Base-by-base conservation (phyloP, 257 asterid genomes). In the Haberlea rhodopensis region DNA sequence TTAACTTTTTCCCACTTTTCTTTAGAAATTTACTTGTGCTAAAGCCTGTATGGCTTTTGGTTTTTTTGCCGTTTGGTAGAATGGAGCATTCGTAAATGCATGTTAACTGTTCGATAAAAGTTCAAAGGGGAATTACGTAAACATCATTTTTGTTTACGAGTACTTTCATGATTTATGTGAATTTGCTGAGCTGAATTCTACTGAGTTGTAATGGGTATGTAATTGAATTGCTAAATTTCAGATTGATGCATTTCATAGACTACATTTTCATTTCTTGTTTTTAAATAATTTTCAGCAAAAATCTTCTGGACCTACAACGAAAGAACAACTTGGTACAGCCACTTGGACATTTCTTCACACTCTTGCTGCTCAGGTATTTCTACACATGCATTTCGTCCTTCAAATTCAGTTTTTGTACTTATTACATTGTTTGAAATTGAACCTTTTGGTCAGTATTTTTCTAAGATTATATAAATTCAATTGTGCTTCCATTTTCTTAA, bases 271-370 rank as follows among this genome's bases (percentile, higher is more conserved):
- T 1, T n/a, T 45, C 53, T 5, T 67, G 62, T 31, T 62, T 32
- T 53, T 73, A 54, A 9, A 22, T 27, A 51, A 45, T 68, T 9
- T 37, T 56, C 73, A 87, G 92, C 88, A 76, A 31, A 80, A 82
- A 68, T 60, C 79, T 28, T 73, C 88, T 0, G 58, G 80, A 24
- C 96, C 96, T 6, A 85, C 81, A 26, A 80, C 89, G 29, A 92
- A 87, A 78, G 97, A 92, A 73, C 94, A 89, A 22, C 96, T 92
- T 66, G 98, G 98, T 67, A 85, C 89, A 75, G 96, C 96, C 23
- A 89, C 98, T 15, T 92, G 98, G 98, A 89, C 91, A 43, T 84
- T 89, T 74, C 96, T 89, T 76, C 97, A 92, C 83, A 89, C 98
- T 66, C 91, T 92, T 53, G 97, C 89, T 19, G 96, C 97, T 66